phyloP scores from a whole-genome alignment of 768 basidiomycete genomes.

The Mycena venus region DNA sequence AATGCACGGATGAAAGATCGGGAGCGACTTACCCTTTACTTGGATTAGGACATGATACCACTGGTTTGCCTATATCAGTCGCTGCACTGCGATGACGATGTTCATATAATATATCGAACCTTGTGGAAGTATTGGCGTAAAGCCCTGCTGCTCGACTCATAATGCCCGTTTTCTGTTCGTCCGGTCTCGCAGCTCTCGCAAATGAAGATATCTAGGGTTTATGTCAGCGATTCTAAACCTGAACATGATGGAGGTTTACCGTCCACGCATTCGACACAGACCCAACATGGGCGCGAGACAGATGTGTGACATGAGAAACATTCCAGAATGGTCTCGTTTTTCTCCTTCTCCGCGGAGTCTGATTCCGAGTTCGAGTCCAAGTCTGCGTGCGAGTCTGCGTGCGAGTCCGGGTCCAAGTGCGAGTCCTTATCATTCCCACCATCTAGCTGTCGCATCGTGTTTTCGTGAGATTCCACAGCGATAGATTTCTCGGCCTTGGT shows the following conservation, averaged over 20 bases:
- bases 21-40: not conserved
- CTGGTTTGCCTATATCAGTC: not conserved
- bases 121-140: too few relatives aligned
- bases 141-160: too few relatives aligned
- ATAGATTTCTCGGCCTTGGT: not conserved
- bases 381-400: too few relatives aligned
- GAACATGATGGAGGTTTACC: not conserved
- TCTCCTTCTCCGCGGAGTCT: too few relatives aligned
- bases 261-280: constrained; percentile 4
- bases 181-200: not conserved
- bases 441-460: not conserved
- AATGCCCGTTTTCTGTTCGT: not conserved
- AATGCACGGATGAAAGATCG: not conserved
- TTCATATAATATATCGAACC: too few relatives aligned
- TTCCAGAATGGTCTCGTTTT: not conserved
- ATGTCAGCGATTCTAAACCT: not conserved
- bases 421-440: too few relatives aligned
- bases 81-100: too few relatives aligned
- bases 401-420: too few relatives aligned
- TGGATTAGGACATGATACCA: constrained; percentile 1
- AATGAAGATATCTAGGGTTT: not conserved
- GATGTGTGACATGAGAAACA: not conserved
- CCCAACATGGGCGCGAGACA: not conserved
- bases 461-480: not conserved
- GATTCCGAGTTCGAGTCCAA: too few relatives aligned